Conservation (phyloP, 2,329 filamentous ascomycete genomes). For the Pezicula rhizophila region DNA sequence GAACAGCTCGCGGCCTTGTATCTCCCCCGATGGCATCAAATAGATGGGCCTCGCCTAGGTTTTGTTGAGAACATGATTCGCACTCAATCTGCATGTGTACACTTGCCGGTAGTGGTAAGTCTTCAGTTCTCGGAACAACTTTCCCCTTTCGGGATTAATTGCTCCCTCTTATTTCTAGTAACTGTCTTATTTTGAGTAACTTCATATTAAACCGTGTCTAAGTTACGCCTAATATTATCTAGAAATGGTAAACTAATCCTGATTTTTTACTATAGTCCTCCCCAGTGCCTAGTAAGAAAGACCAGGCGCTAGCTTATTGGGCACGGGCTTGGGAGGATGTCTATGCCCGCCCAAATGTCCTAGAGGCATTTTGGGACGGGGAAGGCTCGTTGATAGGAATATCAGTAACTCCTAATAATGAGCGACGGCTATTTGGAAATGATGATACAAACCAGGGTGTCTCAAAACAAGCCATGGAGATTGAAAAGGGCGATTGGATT, state of each 20-base stretch:
- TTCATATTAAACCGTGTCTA: too few species aligned
- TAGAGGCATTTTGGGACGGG: constrained; percentile 1
- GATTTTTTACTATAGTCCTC: too few species aligned
- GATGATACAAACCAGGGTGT: not conserved
- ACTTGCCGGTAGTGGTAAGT: too few species aligned
- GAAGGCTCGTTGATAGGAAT: not conserved
- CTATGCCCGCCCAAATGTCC: not conserved
- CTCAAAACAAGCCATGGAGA: not conserved
- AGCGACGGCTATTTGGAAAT: not conserved
- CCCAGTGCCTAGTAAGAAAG: not conserved
- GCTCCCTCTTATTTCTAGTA: too few species aligned
- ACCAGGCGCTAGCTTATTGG: not conserved
- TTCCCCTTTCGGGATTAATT: too few species aligned
- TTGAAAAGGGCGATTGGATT: constrained; percentile 3
- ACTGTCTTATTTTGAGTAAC: too few species aligned
- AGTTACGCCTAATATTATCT: too few species aligned
- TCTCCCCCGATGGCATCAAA: not conserved
- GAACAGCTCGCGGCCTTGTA: constrained; percentile 3
- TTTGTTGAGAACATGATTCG: too few species aligned
- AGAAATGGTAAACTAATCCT: too few species aligned
- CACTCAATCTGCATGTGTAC: too few species aligned
- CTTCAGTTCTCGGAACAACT: too few species aligned
- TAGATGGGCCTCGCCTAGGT: too few species aligned
- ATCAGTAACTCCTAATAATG: not conserved
- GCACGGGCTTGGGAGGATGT: constrained; percentile 1